A percentile compares a stretch with the other conserved stretches of the same genome.
These are phyloP conservation scores for Vachellia pachyceras DNA, from an alignment of 306 rosid species.

Conservation along the genomic window DNA sequence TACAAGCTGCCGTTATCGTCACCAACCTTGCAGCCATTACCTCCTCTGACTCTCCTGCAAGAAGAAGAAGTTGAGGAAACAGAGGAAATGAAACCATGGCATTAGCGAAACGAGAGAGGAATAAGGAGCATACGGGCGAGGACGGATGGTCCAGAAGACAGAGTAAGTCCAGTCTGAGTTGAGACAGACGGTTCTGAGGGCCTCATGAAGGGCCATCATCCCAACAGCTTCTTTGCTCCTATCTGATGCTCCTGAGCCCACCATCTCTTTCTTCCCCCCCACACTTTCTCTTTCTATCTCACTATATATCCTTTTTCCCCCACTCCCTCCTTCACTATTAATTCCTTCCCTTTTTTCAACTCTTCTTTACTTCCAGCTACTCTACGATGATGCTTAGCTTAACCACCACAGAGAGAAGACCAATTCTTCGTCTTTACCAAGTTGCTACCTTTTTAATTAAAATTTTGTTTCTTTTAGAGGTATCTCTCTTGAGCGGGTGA, in stretches of 20 bases:
- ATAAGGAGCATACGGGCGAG: constrained; percentile 83
- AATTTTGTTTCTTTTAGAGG: background rate
- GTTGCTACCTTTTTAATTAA: background rate
- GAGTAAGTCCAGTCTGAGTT: constrained; percentile 99
- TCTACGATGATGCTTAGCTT: constrained; percentile 29
- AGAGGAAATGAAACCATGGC: constrained; percentile 26
- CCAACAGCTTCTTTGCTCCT: constrained; percentile 99
- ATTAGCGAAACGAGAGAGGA: constrained; percentile 22
- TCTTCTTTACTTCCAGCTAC: constrained; percentile 21
- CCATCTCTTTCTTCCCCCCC: constrained; percentile 67
- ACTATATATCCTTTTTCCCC: background rate
- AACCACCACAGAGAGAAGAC: constrained; percentile 39
- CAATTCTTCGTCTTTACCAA: constrained; percentile 30
- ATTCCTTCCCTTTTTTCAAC: background rate
- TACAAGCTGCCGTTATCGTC: constrained; percentile 97
- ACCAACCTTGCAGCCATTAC: constrained; percentile 99
- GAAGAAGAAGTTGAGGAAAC: constrained; percentile 48
- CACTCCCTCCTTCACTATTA: constrained; percentile 26
- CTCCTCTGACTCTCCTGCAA: constrained; percentile 94
- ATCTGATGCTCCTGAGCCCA: constrained; percentile 99
- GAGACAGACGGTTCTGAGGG: constrained; percentile 87
- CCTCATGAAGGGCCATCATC: constrained; percentile 99
- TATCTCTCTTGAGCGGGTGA: background rate
- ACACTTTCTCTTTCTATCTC: constrained; percentile 37
- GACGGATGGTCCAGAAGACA: constrained; percentile 99